These are phyloP conservation scores for Calocybe gangraenosa DNA, from an alignment of 768 basidiomycete species.

Conservation along the genomic window DNA sequence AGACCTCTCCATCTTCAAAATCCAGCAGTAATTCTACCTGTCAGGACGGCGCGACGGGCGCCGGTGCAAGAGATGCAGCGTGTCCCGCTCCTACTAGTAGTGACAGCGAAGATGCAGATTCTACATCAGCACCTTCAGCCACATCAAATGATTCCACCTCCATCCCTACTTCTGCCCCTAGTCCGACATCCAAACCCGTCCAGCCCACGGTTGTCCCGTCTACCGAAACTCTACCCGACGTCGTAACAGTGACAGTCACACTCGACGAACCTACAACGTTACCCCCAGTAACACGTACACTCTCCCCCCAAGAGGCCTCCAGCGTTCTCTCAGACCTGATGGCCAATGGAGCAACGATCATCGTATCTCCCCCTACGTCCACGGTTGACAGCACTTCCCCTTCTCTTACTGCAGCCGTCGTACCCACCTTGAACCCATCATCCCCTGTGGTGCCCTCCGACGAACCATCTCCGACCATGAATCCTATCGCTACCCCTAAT, in stretches of 20 bases:
- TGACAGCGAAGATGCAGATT: not conserved
- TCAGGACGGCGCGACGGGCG: not conserved
- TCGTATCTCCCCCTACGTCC: slow-evolving; percentile 5
- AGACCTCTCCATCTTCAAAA: not conserved
- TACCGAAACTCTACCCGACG: not conserved
- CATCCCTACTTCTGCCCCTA: not conserved
- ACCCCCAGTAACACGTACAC: slow-evolving; percentile 34
- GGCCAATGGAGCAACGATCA: slow-evolving; percentile 20
- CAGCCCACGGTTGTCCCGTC: slow-evolving; percentile 2
- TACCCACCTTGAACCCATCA: not conserved
- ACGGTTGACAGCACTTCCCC: not conserved
- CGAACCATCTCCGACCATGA: not conserved
- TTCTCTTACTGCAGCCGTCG: not conserved
- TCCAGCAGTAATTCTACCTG: slow-evolving; percentile 12
- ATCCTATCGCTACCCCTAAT: not conserved
- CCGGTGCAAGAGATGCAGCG: not conserved
- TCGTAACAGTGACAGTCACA: slow-evolving; percentile 31
- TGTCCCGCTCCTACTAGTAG: not conserved
- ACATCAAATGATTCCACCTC: not conserved
- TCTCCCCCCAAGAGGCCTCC: slow-evolving; percentile 39
- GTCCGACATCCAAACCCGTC: not conserved
- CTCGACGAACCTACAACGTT: slow-evolving; percentile 23
- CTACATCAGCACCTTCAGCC: not conserved
- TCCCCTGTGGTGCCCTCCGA: not conserved
- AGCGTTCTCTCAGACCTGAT: slow-evolving; percentile 34